phyloP scores from a whole-genome alignment of 2,329 filamentous ascomycete species.

The Colletotrichum siamense region DNA sequence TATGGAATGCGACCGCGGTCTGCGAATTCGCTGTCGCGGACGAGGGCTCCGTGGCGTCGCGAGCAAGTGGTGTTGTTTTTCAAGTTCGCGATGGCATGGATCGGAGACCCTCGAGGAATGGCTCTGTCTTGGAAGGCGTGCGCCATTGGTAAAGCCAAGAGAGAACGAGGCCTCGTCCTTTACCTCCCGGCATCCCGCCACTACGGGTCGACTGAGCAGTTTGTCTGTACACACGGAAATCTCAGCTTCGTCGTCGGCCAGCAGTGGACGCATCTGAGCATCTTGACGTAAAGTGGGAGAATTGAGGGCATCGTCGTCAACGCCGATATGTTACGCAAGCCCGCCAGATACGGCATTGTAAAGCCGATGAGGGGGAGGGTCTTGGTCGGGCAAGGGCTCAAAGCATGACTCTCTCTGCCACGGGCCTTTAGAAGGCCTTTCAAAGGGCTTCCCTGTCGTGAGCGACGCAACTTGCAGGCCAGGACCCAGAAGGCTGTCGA shows the following conservation, averaged over 20 bases:
- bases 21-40: background rate
- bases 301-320: background rate
- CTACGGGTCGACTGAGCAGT: background rate
- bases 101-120: background rate
- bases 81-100: constrained; percentile 4
- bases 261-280: background rate
- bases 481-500: constrained; percentile 12
- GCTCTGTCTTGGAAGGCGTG: background rate
- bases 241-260: background rate
- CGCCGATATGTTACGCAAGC: background rate
- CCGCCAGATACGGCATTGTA: background rate
- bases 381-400: background rate
- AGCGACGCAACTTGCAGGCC: background rate
- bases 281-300: constrained; percentile 5
- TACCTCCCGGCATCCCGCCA: background rate
- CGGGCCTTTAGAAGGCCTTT: background rate
- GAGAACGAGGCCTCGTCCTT: background rate
- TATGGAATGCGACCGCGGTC: background rate
- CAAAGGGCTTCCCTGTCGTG: background rate
- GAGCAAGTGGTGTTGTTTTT: background rate
- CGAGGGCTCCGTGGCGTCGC: background rate
- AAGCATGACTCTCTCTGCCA: constrained; percentile 1
- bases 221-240: background rate
- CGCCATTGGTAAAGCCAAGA: background rate
- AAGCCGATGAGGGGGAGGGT: constrained; percentile 8